Evolutionary conservation across 495 filamentous ascomycete genomes (phyloP).

Genomic region (Podospora didyma): DNA sequence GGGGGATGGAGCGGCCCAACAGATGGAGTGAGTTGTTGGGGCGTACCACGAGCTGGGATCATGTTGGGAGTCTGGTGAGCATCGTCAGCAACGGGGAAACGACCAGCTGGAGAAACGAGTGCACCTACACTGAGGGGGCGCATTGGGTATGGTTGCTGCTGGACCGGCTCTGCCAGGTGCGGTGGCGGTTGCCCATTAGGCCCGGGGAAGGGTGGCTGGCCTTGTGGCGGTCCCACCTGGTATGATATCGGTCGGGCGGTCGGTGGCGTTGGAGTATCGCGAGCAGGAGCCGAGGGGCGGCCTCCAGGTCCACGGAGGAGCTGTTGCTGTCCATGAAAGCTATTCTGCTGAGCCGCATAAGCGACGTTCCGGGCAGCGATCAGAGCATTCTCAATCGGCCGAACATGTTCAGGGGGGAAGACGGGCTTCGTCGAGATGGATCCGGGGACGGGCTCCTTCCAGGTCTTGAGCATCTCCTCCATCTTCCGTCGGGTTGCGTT

Average conservation of each 20-base stretch:
- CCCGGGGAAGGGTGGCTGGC: conserved; percentile 19
- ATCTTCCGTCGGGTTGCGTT: conserved; percentile 75
- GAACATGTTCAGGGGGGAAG: conserved; percentile 77
- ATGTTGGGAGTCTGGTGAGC: conserved; percentile 19
- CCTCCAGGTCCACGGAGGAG: conserved; percentile 53
- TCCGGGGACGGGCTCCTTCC: conserved; percentile 94
- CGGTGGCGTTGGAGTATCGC: conserved; percentile 69
- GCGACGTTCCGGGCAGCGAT: conserved; percentile 80
- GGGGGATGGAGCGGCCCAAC: conserved; percentile 18
- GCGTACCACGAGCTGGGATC: conserved; percentile 26
- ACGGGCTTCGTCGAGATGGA: conserved; percentile 85
- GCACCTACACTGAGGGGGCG: conserved; percentile 23
- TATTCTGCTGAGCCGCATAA: conserved; percentile 65
- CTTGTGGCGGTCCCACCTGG: conserved; percentile 20
- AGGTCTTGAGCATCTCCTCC: conserved; percentile 96
- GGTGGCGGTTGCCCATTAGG: conserved; percentile 17
- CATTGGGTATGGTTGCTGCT: conserved; percentile 20
- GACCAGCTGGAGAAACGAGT: not conserved
- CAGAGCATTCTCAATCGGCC: conserved; percentile 88
- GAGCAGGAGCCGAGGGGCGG: conserved; percentile 54
- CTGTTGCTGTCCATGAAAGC: conserved; percentile 60
- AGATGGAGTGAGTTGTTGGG: conserved; percentile 29
- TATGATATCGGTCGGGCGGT: conserved; percentile 30
- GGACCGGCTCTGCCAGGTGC: not conserved
- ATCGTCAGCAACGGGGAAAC: conserved; percentile 10